Percentiles rank a stretch among this genome's conserved stretches.
phyloP scores from a whole-genome alignment of 768 basidiomycete genomes.

The Mrakia hoshinonis region DNA sequence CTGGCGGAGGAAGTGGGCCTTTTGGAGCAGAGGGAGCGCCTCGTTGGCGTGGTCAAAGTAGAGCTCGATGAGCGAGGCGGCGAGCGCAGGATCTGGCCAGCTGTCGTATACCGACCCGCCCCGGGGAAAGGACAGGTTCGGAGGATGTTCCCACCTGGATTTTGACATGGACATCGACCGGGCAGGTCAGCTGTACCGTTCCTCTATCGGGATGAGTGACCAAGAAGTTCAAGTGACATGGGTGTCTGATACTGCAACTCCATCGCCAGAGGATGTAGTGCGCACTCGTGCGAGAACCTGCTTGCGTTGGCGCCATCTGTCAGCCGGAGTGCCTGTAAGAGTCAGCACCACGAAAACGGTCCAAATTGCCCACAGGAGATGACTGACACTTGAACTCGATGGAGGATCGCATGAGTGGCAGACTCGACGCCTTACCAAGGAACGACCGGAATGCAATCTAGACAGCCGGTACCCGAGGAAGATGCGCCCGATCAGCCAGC shows the following conservation, averaged over 20 bases:
- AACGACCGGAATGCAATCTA: no score
- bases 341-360: no score
- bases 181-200: neutral
- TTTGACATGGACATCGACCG: no score
- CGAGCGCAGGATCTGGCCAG: slow-evolving; percentile 17
- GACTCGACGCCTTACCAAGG: no score
- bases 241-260: neutral
- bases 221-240: neutral
- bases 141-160: neutral
- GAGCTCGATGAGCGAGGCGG: neutral
- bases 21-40: slow-evolving; percentile 13
- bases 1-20: slow-evolving; percentile 3
- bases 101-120: slow-evolving; percentile 9
- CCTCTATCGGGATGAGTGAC: neutral
- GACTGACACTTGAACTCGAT: no score
- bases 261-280: neutral
- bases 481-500: no score
- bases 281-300: slow-evolving; percentile 8
- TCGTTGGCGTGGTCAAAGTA: slow-evolving; percentile 17
- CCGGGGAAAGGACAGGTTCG: neutral
- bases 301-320: slow-evolving; percentile 12
- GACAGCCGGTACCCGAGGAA: no score
- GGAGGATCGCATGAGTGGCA: no score
- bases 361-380: no score
- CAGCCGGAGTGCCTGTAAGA: no score